Conservation (phyloP, 768 basidiomycete genomes). For the Kwoniella sp. region DNA sequence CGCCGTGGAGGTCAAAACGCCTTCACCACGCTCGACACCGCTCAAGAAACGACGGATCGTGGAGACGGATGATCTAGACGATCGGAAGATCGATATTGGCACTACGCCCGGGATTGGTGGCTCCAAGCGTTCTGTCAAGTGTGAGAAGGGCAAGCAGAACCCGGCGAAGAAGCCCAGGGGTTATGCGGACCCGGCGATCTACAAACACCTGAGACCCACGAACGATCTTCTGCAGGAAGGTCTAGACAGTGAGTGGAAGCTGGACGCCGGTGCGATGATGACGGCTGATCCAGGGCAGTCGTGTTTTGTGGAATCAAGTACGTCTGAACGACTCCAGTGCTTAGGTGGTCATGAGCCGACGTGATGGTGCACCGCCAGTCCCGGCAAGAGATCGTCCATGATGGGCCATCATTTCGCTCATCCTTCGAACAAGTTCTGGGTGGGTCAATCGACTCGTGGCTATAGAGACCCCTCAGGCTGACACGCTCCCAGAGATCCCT, state of each 20-base stretch:
- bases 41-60: background rate
- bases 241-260: slow-evolving; percentile 57
- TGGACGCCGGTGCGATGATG: background rate
- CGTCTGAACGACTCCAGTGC: slow-evolving; percentile 24
- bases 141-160: slow-evolving; percentile 1
- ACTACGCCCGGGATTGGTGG: too few species aligned
- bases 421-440: slow-evolving; percentile 78
- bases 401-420: slow-evolving; percentile 75
- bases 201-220: slow-evolving; percentile 56
- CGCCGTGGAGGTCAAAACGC: too few species aligned
- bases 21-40: too few species aligned
- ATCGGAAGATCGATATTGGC: too few species aligned
- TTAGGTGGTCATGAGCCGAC: too few species aligned
- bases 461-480: too few species aligned
- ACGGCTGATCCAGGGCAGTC: slow-evolving; percentile 53
- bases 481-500: slow-evolving; percentile 56
- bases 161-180: slow-evolving; percentile 47
- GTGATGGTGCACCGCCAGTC: too few species aligned
- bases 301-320: slow-evolving; percentile 84
- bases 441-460: slow-evolving; percentile 7
- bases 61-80: background rate
- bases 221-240: slow-evolving; percentile 57
- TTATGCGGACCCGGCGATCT: slow-evolving; percentile 57
- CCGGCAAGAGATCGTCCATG: slow-evolving; percentile 58
- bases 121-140: too few species aligned